Base-by-base conservation (phyloP, 345 rosid genomes). In the Lepidium sativum region DNA sequence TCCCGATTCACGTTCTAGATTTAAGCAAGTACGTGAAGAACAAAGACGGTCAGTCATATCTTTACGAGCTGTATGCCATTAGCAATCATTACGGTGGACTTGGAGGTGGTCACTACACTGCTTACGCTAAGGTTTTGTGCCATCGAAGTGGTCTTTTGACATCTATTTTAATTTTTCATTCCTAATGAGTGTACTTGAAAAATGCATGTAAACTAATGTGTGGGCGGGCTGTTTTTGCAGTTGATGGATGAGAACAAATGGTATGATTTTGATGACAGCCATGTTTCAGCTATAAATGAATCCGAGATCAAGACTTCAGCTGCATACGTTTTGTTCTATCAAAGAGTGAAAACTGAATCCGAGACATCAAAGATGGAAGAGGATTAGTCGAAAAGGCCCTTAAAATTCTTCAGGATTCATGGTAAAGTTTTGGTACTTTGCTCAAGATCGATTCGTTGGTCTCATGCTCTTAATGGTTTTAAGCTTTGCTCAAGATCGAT, bases 41-140 rank as follows among this genome's bases (percentile, higher is more conserved):
- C 68, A 78, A 77, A 54, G 83, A 85, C 43, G 92, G 87, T 3
- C 75, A 79, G 54, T 77, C 88, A 17, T 78, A 80, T 60, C 50
- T 68, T 15, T 92, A 89, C 33, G 96, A 89, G 73, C 75, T 89
- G 3, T 92, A 82, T 68, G 98, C 98, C 38, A 71, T 92, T 75
- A 92, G 97, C 80, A 92, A 92, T 65, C 98, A 92, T 78, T 86
- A 87, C 33, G 98, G 98, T 69, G 92, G 96, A 52, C 67, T 92
- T 52, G 95, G 96, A 43, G 95, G 95, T 20, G 98, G 98, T 62
- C 98, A 89, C 69, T 89, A 92, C 69, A 89, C 97, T 67, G 98
- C 98, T 23, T 84, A 80, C 68, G 88, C 95, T 6, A 92, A 92
- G 98, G 98, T 89, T 71, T 74, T 34, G 64, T 34, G 35, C n/a